Conservation (phyloP, 345 rosid species). For the Raphanus raphanistrum region DNA sequence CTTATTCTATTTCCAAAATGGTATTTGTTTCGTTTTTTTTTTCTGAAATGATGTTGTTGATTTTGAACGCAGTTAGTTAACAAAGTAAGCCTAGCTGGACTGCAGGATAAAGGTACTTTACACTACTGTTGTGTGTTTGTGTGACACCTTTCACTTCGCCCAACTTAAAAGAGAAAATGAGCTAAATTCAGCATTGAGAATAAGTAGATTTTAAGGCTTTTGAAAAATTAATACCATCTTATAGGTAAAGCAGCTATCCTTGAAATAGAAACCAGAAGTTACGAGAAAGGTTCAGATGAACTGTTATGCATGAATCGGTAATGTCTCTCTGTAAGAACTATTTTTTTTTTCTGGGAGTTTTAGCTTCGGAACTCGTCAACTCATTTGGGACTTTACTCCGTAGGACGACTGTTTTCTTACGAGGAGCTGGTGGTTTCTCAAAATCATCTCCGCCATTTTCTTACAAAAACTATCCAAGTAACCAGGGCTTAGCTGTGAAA, state of each 20-base stretch:
- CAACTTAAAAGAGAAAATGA: background rate
- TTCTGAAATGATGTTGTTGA: constrained; percentile 17
- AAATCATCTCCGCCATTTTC: constrained; percentile 66
- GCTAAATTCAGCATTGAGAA: background rate
- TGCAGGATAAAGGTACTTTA: constrained; percentile 85
- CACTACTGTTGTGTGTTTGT: background rate
- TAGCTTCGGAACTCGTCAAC: background rate
- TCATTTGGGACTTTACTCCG: constrained; percentile 23
- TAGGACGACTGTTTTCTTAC: constrained; percentile 63
- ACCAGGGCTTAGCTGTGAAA: constrained; percentile 58
- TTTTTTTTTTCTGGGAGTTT: background rate
- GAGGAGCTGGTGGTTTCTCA: constrained; percentile 97
- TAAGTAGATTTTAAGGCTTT: background rate
- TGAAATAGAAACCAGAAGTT: constrained; percentile 78
- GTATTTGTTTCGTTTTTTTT: background rate
- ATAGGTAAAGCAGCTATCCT: constrained; percentile 88
- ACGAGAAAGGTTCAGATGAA: constrained; percentile 67
- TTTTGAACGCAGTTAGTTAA: constrained; percentile 54
- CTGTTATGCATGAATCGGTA: constrained; percentile 79
- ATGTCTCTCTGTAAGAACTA: constrained; percentile 18
- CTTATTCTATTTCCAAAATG: background rate
- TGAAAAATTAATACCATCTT: background rate
- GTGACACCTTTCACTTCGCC: background rate
- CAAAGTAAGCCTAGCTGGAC: constrained; percentile 68
- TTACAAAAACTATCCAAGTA: constrained; percentile 64